Evolutionary conservation across 1,284 basidiomycete genomes (phyloP).

Genomic region (Cutaneotrichosporon cutaneum): DNA sequence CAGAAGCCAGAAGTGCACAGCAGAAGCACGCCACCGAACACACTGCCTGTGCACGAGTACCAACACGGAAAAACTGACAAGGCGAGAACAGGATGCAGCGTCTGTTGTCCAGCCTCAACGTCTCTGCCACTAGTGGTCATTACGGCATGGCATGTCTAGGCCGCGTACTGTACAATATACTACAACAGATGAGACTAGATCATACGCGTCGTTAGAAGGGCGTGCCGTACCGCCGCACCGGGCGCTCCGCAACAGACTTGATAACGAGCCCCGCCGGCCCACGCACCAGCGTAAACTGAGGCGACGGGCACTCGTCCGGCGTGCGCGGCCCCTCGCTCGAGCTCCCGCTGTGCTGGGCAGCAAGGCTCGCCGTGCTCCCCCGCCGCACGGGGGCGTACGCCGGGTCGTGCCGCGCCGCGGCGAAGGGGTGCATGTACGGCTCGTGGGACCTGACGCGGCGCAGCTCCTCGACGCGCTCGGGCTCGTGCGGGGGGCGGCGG

Average conservation of each 20-base stretch:
- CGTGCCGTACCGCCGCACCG: slow-evolving; percentile 2
- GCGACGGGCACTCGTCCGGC: slow-evolving; percentile 12
- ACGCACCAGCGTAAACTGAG: background rate
- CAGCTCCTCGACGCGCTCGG: slow-evolving; percentile 5
- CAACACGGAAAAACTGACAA: too few relatives aligned
- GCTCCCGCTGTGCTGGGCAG: background rate
- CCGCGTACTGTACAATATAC: background rate
- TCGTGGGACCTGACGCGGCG: background rate
- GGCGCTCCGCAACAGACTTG: background rate
- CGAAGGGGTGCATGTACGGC: background rate
- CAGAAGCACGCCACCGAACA: too few relatives aligned
- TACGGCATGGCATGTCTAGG: background rate
- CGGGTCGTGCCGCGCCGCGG: background rate
- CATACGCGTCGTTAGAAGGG: slow-evolving; percentile 2
- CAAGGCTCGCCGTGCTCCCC: background rate
- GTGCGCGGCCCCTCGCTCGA: slow-evolving; percentile 12
- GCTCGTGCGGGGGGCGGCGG: background rate
- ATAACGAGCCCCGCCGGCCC: background rate
- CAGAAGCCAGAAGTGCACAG: too few relatives aligned
- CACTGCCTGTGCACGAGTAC: background rate
- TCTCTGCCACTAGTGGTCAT: too few relatives aligned
- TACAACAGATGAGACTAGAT: too few relatives aligned
- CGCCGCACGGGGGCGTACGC: background rate
- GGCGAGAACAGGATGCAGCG: too few relatives aligned
- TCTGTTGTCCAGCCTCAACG: too few relatives aligned